Percentiles rank a stretch among this genome's conserved stretches.
These are phyloP conservation scores for Lactarius quietus DNA, from an alignment of 768 basidiomycete species.

Conservation along the genomic window DNA sequence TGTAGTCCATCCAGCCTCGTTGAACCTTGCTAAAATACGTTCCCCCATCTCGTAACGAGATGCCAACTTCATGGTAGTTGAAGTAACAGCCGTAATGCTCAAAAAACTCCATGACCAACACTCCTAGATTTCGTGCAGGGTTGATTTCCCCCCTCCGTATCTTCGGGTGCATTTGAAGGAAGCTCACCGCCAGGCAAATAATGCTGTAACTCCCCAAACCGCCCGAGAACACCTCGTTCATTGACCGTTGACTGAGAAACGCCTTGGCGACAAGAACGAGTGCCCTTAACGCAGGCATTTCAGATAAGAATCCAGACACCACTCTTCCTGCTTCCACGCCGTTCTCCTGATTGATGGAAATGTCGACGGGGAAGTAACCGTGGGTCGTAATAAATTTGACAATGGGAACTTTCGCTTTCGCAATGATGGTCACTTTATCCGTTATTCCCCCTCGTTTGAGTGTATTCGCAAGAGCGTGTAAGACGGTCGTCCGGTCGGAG, in stretches of 20 bases:
- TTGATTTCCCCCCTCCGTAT: constrained; percentile 86
- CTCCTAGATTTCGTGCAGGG: constrained; percentile 82
- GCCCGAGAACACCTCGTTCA: constrained; percentile 99
- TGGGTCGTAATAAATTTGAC: constrained; percentile 87
- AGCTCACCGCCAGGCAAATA: constrained; percentile 89
- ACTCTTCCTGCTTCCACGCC: constrained; percentile 77
- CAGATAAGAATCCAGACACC: constrained; percentile 72
- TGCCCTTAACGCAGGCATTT: constrained; percentile 74
- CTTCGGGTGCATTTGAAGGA: constrained; percentile 97
- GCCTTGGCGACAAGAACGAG: constrained; percentile 88
- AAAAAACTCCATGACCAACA: constrained; percentile 96
- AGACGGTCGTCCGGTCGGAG: constrained; percentile 61
- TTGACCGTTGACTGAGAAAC: constrained; percentile 81
- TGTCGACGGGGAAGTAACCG: constrained; percentile 86
- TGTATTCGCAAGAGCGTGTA: constrained; percentile 74
- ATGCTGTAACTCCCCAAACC: constrained; percentile 94
- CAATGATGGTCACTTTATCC: constrained; percentile 78
- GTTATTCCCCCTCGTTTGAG: constrained; percentile 75
- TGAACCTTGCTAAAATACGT: constrained; percentile 81
- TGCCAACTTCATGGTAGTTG: constrained; percentile 87
- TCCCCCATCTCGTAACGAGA: constrained; percentile 84
- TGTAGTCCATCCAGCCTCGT: constrained; percentile 75
- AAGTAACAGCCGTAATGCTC: constrained; percentile 92
- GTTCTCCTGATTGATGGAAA: constrained; percentile 88
- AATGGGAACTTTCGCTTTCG: constrained; percentile 93